Base-by-base conservation (phyloP, 495 filamentous ascomycete genomes). In the Melanomma pulvis-pyrius region DNA sequence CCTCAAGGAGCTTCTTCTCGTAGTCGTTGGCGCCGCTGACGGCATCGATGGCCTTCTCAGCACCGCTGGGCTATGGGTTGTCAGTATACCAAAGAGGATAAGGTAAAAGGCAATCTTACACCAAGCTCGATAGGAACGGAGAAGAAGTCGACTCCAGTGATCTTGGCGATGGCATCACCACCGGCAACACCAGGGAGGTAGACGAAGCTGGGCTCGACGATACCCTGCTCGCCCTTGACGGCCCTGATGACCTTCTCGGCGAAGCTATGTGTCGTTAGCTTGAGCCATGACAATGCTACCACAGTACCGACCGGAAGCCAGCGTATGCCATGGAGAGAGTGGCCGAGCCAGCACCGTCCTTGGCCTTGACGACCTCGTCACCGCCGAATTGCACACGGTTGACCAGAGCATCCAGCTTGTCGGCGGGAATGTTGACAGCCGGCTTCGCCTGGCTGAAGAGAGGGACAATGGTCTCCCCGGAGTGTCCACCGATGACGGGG, bases 321-420 rank as follows among this genome's bases (percentile, higher is more conserved):
- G 94, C 94, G 75, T 90, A 97, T 59, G 94, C 94, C 94, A 98
- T 98, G 68, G 92, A 96, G 32, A 98, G 86, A 61, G 94, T 98
- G 68, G 94, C 94, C 41, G 93, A 97, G 67, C 94, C 94, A 74
- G 88, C 85, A 71, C 94, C 94, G 62, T 93, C 91, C 89, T 98
- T 98, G 75, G 94, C 94, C 83, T 94, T 87, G 75, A 98, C 94
- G 71, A 98, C 94, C 83, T 98, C 94, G 74, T 98, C 94, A 79
- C 94, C 94, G 74, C 96, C 96, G 72, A 96, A 98, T 79, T 98
- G 94, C 41, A 98, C 92, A 73, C 94, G 92, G 78, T 97, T 89
- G 74, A 96, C 85, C 49, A 98, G 83, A 61, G 83, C 90, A 72
- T 90, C 90, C 67, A 92, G 88, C 81, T 96, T 91, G 75, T 96